phyloP scores from a whole-genome alignment of 352 stramenopile genomes.

The Globisporangium echinulatum region DNA sequence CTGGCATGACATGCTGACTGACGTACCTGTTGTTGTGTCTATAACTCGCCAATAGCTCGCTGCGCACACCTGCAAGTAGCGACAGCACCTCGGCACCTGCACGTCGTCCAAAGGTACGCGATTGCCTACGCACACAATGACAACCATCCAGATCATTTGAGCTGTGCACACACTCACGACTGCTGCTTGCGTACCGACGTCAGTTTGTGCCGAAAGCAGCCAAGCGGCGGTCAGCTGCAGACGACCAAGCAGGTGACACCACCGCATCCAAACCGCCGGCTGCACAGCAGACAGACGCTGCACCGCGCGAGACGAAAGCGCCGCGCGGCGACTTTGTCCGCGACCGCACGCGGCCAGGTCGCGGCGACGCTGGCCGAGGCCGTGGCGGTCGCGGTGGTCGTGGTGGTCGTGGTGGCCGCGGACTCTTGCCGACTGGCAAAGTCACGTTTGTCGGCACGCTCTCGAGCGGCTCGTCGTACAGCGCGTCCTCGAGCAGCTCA shows the following conservation, averaged over 20 bases:
- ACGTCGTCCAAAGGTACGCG: constrained; percentile 45
- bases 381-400: constrained; percentile 45
- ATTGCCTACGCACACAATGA: background rate
- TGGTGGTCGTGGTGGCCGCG: constrained; percentile 25
- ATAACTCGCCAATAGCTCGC: constrained; percentile 26
- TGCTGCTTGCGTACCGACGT: background rate
- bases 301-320: constrained; percentile 23
- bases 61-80: constrained; percentile 33
- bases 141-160: too few relatives aligned
- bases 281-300: constrained; percentile 9
- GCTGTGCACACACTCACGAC: too few relatives aligned
- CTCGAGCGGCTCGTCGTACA: constrained; percentile 75
- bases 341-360: constrained; percentile 16
- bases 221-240: constrained; percentile 36
- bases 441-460: constrained; percentile 74
- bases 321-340: constrained; percentile 40
- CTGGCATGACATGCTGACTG: background rate
- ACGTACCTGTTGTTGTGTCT: background rate
- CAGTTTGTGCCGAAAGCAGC: constrained; percentile 75
- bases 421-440: constrained; percentile 42
- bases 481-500: constrained; percentile 19
- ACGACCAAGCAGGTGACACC: constrained; percentile 16
- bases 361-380: constrained; percentile 20
- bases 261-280: background rate
- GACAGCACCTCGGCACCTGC: constrained; percentile 24